phyloP scores from a whole-genome alignment of 164 flowering plant genomes.

The Nelumbo lutea region DNA sequence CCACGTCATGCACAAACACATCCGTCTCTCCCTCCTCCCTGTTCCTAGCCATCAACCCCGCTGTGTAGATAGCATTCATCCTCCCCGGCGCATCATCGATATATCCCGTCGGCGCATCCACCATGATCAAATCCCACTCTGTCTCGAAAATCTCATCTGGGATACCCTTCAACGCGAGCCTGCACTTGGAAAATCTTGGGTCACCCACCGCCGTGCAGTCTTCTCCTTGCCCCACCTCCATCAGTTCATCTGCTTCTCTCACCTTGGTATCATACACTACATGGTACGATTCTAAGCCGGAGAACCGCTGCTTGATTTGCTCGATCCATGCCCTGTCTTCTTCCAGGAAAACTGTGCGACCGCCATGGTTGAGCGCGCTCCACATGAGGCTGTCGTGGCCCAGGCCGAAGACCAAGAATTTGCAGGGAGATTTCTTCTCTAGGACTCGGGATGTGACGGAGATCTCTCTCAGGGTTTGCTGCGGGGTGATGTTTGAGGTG shows the following conservation, averaged over 20 bases:
- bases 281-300: conserved; percentile 58
- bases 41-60: conserved; percentile 87
- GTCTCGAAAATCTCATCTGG: conserved; percentile 57
- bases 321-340: conserved; percentile 75
- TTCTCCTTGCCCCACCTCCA: conserved; percentile 37
- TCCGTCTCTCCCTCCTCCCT: conserved; percentile 63
- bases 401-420: conserved; percentile 85
- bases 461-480: conserved; percentile 63
- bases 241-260: conserved; percentile 46
- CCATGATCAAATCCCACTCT: conserved; percentile 91
- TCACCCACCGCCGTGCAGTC: conserved; percentile 51
- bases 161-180: conserved; percentile 52
- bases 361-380: conserved; percentile 69
- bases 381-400: conserved; percentile 92
- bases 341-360: conserved; percentile 75
- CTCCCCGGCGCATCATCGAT: conserved; percentile 83
- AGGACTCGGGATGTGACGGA: conserved; percentile 45
- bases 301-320: conserved; percentile 42
- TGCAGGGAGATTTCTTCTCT: conserved; percentile 68
- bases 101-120: conserved; percentile 90
- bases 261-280: conserved; percentile 64
- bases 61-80: conserved; percentile 83
- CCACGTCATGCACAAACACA: conserved; percentile 89
- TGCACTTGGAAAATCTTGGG: conserved; percentile 47
- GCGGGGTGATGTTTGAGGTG: conserved; percentile 66